Evolutionary conservation across 2,329 filamentous ascomycete genomes (phyloP), one percentile per base, ranked within the genome.

Genomic region (Phialophora chinensis): DNA sequence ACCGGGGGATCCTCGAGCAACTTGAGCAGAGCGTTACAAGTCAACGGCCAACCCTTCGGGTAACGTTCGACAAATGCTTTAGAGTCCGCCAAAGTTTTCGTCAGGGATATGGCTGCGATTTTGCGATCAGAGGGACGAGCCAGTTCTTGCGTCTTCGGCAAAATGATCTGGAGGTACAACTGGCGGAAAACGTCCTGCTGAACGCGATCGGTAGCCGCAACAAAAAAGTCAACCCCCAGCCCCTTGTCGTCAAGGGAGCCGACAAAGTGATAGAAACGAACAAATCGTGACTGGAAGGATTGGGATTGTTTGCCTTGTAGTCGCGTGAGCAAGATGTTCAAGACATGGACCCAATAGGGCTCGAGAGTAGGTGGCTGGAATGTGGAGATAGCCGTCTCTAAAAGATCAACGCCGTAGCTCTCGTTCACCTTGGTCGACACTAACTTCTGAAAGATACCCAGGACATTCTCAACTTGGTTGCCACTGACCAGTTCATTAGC

Each of bases 371-470:
- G 72, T 20, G 89, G 84, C 59, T 92, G 87, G 74, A 97, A 90
- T 8, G 87, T 86, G 57, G 86, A 84, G 67, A 96, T 83, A 59
- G 96, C 83, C 3, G 90, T 86, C 75, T 99, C 95, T 66, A 99
- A 83, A 55, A 99, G 85, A 75, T 99, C 95, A 74, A 98, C 97
- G 0, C 90, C 92, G 74, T 93, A 89, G 23, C 87, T 84, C 76
- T 99, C 95, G 57, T 93, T 93, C 67, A 90, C 89, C 80, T 95
- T 97, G 71, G 87, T 88, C 2, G 86, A 85, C 50, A 97, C 84
- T 11, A 99, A 86, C 74, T 92, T 93, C 77, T 98, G 94, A 84
- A 98, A 99, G 69, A 99, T 95, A 65, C 93, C 92, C n/a, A 99
- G 85, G 57, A 98, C 88, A 3, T 91, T 88, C 76, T 96, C 92